Base-by-base conservation (phyloP, 2,329 filamentous ascomycete species). In the Corniculantispora saksenae region DNA sequence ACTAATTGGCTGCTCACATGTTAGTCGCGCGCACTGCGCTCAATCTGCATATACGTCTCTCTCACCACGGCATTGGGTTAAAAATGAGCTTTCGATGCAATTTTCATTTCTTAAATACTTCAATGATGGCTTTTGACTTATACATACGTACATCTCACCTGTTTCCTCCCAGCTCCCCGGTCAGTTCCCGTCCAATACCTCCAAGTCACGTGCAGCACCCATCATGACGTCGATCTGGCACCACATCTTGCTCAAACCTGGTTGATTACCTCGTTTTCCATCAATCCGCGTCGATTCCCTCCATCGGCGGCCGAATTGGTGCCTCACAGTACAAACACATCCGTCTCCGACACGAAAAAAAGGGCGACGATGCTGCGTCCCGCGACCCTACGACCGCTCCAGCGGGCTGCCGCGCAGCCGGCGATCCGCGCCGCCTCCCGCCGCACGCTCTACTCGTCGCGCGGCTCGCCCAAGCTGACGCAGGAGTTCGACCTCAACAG, bases 401-500 rank as follows among this genome's bases (percentile, higher is more conserved):
- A 74, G 65, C 70, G 72, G 66, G 63, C 62, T 21, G 62, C 54
- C 35, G 27, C 51, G 19, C 61, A 51, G 50, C 50, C 69, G 67
- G 68, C 68, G 63, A 48, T 32, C 38, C 17, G 38, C 29, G 66
- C 67, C 17, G 60, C 48, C 29, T 12, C 67, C 61, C 72, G 70
- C 48, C 71, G 77, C 32, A 74, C 70, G 48, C 58, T 77, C 56
- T 72, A 74, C 65, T 74, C 73, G 35, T 70, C 70, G 63, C 68
- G 72, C 54, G 67, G 67, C 56, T 69, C 69, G 21, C 67, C 74
- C 27, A 78, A 80, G 35, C 75, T 80, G 10, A 73, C 81, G 58
- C 83, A 87, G 66, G 80, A 78, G 29, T 77, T 86, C 66, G 81
- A 87, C 68, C 70, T 87, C 67, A 75, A 78, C 66, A 80, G 78